Conservation (phyloP, 2,329 filamentous ascomycete genomes). For the Tolypocladium ophioglossoides region DNA sequence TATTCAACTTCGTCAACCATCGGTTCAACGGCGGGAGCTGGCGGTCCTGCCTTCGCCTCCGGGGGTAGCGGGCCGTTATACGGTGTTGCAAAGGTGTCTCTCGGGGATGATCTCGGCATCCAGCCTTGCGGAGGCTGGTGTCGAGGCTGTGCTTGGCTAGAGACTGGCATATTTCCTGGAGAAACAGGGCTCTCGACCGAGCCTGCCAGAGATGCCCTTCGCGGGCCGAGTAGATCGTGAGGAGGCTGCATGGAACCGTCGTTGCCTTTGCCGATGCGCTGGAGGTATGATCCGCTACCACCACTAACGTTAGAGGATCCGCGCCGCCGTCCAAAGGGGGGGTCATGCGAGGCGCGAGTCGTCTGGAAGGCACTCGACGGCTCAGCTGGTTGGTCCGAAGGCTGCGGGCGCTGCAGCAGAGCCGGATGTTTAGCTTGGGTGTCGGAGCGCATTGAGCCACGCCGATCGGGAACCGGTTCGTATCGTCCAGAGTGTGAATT, state of each 20-base stretch:
- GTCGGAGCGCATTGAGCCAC: conserved; percentile 59
- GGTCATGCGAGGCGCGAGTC: conserved; percentile 55
- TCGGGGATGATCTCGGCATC: conserved; percentile 31
- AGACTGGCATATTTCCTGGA: conserved; percentile 19
- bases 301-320: conserved; percentile 89
- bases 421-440: conserved; percentile 60
- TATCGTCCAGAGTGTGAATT: conserved; percentile 94
- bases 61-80: conserved; percentile 17
- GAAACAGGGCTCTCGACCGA: conserved; percentile 41
- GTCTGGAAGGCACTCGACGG: conserved; percentile 83
- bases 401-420: conserved; percentile 63
- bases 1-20: conserved; percentile 47
- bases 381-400: conserved; percentile 61
- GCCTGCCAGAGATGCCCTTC: conserved; percentile 38
- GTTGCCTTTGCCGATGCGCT: conserved; percentile 38
- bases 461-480: conserved; percentile 75
- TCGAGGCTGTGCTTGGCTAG: conserved; percentile 16
- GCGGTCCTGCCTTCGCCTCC: conserved; percentile 19
- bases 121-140: conserved; percentile 15
- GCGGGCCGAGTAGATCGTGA: conserved; percentile 30
- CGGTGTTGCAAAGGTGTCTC: conserved; percentile 27
- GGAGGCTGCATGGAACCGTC: conserved; percentile 31
- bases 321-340: conserved; percentile 62
- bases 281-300: conserved; percentile 60
- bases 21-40: conserved; percentile 20